These are phyloP conservation scores for Thelonectria olida DNA, from an alignment of 2,329 filamentous ascomycete genomes.

Conservation along the genomic window DNA sequence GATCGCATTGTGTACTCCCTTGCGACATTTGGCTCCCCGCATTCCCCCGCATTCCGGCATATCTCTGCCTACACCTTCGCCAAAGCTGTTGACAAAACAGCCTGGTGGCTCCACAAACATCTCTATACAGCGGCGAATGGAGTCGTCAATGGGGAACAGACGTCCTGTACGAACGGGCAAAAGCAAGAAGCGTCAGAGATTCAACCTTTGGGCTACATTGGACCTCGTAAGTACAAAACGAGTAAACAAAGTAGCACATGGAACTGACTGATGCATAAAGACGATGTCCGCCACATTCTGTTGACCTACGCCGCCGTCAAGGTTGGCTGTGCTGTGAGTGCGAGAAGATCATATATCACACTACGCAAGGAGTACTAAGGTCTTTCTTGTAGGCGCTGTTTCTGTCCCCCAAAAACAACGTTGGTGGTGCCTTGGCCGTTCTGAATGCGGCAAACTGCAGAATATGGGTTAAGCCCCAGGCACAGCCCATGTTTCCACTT, in stretches of 20 bases:
- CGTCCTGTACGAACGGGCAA: too few species aligned
- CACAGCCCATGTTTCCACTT: constrained; percentile 19
- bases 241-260: too few species aligned
- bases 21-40: constrained; percentile 14
- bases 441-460: constrained; percentile 43
- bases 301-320: constrained; percentile 46
- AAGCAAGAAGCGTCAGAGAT: too few species aligned
- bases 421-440: constrained; percentile 44
- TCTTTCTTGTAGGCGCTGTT: constrained; percentile 40
- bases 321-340: constrained; percentile 43
- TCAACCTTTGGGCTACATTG: constrained; percentile 42
- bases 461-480: constrained; percentile 42
- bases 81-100: constrained; percentile 41
- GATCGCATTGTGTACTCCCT: constrained; percentile 38
- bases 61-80: constrained; percentile 39
- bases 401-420: constrained; percentile 46
- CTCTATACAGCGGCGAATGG: too few species aligned
- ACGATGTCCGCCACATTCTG: constrained; percentile 43
- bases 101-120: constrained; percentile 41
- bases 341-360: neutral
- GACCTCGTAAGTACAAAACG: constrained; percentile 44
- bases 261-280: constrained; percentile 22
- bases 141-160: too few species aligned
- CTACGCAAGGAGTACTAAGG: neutral
- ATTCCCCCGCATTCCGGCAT: constrained; percentile 28